Conservation (phyloP, 2,329 filamentous ascomycete genomes). For the Rhexocercosporidium sp. region DNA sequence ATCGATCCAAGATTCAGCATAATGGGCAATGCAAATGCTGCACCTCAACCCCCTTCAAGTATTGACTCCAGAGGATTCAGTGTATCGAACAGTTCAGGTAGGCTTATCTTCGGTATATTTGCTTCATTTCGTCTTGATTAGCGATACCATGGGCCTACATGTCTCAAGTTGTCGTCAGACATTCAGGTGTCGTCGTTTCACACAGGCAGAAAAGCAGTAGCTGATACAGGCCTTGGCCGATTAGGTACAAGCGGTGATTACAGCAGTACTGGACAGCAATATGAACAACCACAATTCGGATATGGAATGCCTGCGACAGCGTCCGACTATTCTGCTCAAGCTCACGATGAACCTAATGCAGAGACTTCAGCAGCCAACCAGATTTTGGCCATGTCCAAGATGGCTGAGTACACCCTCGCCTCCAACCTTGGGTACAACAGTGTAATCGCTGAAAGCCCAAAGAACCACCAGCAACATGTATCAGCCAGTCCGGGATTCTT, state of each 20-base stretch:
- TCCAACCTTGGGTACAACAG: slow-evolving; percentile 17
- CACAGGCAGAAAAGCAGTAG: too few relatives aligned
- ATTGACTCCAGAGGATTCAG: slow-evolving; percentile 14
- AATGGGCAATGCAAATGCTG: background rate
- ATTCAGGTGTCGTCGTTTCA: too few relatives aligned
- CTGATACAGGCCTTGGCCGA: too few relatives aligned
- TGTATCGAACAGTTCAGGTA: slow-evolving; percentile 6
- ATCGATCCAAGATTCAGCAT: slow-evolving; percentile 3
- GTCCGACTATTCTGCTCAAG: slow-evolving; percentile 12
- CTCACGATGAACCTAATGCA: slow-evolving; percentile 11
- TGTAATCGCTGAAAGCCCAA: too few relatives aligned
- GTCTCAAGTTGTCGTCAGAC: too few relatives aligned
- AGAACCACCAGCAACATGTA: background rate
- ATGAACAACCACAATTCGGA: background rate
- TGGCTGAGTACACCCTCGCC: slow-evolving; percentile 19
- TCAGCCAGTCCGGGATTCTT: background rate
- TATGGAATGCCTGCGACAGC: background rate
- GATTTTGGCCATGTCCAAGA: slow-evolving; percentile 24
- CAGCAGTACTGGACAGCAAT: slow-evolving; percentile 3
- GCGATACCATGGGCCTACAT: too few relatives aligned
- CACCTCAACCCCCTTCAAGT: slow-evolving; percentile 11
- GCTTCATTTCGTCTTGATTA: too few relatives aligned
- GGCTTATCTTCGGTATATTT: too few relatives aligned
- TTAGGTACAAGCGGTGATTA: slow-evolving; percentile 7
- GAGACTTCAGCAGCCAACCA: slow-evolving; percentile 27